A percentile compares a stretch with the other conserved stretches of the same genome.
Evolutionary conservation across 2,329 filamentous ascomycete genomes (phyloP).

Genomic region (Fusarium globosum): DNA sequence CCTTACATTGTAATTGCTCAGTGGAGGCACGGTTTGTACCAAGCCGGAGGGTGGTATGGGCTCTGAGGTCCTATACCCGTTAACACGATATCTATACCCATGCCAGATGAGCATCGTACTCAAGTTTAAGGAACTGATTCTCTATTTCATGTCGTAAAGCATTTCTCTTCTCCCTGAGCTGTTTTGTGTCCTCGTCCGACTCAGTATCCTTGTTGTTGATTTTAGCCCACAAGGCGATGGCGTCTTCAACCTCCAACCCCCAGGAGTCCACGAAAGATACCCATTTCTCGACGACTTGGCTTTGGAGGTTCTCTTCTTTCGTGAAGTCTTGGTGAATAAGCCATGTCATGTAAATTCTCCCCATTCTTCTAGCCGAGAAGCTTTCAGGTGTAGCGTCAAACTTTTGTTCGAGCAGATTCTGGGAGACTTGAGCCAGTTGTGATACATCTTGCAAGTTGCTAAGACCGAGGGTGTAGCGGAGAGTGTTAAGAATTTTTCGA

Average conservation of each 20-base stretch:
- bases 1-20: neutral
- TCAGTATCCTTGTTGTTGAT: neutral
- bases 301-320: neutral
- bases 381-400: slow-evolving; percentile 11
- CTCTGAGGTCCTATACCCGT: neutral
- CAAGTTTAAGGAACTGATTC: neutral
- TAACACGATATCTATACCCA: neutral
- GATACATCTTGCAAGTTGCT: slow-evolving; percentile 32
- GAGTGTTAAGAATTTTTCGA: slow-evolving; percentile 25
- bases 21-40: neutral
- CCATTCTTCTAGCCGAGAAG: slow-evolving; percentile 29
- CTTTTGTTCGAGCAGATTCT: slow-evolving; percentile 40
- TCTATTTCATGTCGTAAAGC: neutral
- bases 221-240: neutral
- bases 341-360: slow-evolving; percentile 45
- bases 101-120: too few species aligned
- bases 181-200: neutral
- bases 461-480: slow-evolving; percentile 39
- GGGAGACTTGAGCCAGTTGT: slow-evolving; percentile 42
- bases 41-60: neutral
- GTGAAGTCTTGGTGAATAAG: slow-evolving; percentile 34
- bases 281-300: neutral
- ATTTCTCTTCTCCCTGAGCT: neutral
- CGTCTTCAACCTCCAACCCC: neutral
- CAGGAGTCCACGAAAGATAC: neutral